phyloP scores from a whole-genome alignment of 345 rosid genomes.

The Sapria himalayana region DNA sequence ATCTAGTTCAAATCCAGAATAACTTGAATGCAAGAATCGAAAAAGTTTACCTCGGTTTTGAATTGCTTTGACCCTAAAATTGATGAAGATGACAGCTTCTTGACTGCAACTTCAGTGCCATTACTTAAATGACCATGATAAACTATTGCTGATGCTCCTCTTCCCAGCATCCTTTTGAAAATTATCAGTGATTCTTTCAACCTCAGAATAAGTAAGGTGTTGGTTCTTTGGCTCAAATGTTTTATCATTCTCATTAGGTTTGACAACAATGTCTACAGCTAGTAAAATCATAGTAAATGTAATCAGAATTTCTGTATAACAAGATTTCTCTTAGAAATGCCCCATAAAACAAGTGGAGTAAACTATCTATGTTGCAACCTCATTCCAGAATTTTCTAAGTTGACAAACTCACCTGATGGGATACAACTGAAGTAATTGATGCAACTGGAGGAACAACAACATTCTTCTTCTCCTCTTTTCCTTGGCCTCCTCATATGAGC shows the following conservation, averaged over 20 bases:
- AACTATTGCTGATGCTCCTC: slow-evolving; percentile 39
- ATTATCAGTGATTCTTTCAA: slow-evolving; percentile 18
- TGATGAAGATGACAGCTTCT: slow-evolving; percentile 38
- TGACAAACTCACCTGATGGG: not conserved
- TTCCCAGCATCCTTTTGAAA: slow-evolving; percentile 24
- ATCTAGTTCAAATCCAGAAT: too few relatives aligned
- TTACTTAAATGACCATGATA: slow-evolving; percentile 27
- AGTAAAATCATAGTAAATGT: not conserved
- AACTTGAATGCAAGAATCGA: too few relatives aligned
- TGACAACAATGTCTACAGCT: not conserved
- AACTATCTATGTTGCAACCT: not conserved
- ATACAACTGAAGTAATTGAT: slow-evolving; percentile 3
- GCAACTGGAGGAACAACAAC: slow-evolving; percentile 1
- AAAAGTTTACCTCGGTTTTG: slow-evolving; percentile 24
- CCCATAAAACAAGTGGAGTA: too few relatives aligned
- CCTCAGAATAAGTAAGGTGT: slow-evolving; percentile 14
- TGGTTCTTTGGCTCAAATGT: slow-evolving; percentile 9
- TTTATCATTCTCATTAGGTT: not conserved
- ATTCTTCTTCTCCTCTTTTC: not conserved
- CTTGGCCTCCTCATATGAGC: too few relatives aligned
- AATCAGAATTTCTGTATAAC: not conserved
- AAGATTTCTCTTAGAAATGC: not conserved
- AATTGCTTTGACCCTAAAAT: slow-evolving; percentile 38
- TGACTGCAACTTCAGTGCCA: slow-evolving; percentile 36
- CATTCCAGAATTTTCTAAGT: not conserved